phyloP scores from a whole-genome alignment of 2,329 filamentous ascomycete genomes.

The Plectosphaerella cucumerina region DNA sequence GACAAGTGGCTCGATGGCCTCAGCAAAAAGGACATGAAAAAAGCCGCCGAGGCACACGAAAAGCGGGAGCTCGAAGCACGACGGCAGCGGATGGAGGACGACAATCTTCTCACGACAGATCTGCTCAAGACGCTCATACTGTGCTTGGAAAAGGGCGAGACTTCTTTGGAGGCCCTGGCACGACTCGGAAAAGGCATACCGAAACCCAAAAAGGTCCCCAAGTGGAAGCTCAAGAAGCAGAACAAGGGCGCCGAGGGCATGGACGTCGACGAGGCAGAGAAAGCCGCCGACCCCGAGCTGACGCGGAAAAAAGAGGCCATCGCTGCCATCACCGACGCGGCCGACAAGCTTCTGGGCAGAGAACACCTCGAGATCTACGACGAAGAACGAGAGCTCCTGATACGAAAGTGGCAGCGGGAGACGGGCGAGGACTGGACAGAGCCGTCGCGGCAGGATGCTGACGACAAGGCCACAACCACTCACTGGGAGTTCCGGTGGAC shows the following conservation, averaged over 20 bases:
- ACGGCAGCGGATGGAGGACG: slow-evolving; percentile 67
- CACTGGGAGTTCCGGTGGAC: slow-evolving; percentile 94
- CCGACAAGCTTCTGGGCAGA: slow-evolving; percentile 78
- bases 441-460: slow-evolving; percentile 26
- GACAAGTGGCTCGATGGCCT: slow-evolving; percentile 91
- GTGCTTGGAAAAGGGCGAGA: slow-evolving; percentile 75
- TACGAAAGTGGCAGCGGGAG: slow-evolving; percentile 78
- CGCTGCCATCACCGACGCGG: slow-evolving; percentile 79
- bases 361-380: slow-evolving; percentile 92
- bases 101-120: slow-evolving; percentile 69
- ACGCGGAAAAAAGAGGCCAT: slow-evolving; percentile 67
- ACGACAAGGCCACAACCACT: slow-evolving; percentile 15
- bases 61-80: slow-evolving; percentile 75
- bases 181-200: slow-evolving; percentile 66
- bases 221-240: slow-evolving; percentile 68
- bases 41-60: slow-evolving; percentile 81
- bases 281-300: slow-evolving; percentile 64
- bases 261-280: slow-evolving; percentile 61
- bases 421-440: slow-evolving; percentile 80
- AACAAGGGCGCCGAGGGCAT: slow-evolving; percentile 54
- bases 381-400: slow-evolving; percentile 74
- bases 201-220: slow-evolving; percentile 53
- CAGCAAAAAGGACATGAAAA: slow-evolving; percentile 89
- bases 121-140: slow-evolving; percentile 69
- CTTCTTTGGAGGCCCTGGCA: slow-evolving; percentile 80